Evolutionary conservation across 1,139 yeast species (phyloP), one percentile per base, ranked within the genome.

Genomic region (Zhuliangozyma blackwelliae): DNA sequence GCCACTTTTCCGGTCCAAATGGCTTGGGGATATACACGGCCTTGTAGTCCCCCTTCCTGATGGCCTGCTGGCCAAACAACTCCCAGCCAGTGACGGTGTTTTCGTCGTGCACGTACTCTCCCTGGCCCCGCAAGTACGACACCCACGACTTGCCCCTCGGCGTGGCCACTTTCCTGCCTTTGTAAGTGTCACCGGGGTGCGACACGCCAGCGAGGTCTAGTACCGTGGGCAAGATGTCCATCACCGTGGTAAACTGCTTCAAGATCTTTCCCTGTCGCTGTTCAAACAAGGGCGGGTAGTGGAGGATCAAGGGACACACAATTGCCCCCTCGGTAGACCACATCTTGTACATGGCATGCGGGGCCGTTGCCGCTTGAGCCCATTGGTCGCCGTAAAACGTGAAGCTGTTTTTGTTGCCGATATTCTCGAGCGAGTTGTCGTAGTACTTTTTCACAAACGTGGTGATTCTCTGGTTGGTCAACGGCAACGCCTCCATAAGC

Each of bases 331-430:
- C 81, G 7, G 57, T 68, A 1, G 77, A 63, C 71, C 76, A 74
- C 59, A 60, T 61, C 47, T 75, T 76, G 51, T 65, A 73, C 71
- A 72, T 70, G 37, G 66, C 59, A 29, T 68, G 60, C 5, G 81
- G 81, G 2, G 80, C 77, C 12, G 81, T 75, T 5, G 80, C 78
- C n/a, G 81, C 82, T 45, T 76, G 81, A 0, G 82, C 82, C 82
- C 82, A 76, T 48, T 76, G 72, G 40, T 77, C 79, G 1, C 75
- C 72, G 44, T 76, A 77, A 64, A 69, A 71, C 7, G 65, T 68
- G 48, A 73, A 76, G 2, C 79, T 72, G 44, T 75, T 58, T 32
- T 47, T 45, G 27, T 62, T 63, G 5, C 82, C 82, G 40, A 76
- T 63, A 49, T 75, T 76, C 2, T 68, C 75, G 23, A 55, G 51